Conservation (phyloP, 805 yeast species). For the Cyberlindnera mrakii region DNA sequence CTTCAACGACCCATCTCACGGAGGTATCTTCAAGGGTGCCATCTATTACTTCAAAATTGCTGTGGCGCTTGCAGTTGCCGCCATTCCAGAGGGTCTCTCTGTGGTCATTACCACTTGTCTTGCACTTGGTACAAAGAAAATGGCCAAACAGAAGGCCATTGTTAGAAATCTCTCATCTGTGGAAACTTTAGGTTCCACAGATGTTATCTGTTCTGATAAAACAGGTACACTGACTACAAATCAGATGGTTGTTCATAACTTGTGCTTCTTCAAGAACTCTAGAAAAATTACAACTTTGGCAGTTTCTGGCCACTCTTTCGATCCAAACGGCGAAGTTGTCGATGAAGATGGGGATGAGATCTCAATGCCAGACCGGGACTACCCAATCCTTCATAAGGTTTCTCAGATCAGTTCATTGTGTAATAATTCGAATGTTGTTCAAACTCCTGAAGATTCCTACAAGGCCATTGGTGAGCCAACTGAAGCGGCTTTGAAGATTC, state of each 20-base stretch:
- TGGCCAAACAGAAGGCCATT: conserved; percentile 42
- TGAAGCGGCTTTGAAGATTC: conserved; percentile 46
- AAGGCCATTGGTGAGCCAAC: conserved; percentile 47
- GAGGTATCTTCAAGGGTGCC: conserved; percentile 38
- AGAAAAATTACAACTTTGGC: conserved; percentile 27
- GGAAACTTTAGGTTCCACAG: conserved; percentile 55
- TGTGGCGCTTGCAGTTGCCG: conserved; percentile 45
- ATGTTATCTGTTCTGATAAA: conserved; percentile 40
- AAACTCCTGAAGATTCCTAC: conserved; percentile 27
- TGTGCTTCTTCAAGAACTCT: conserved; percentile 24
- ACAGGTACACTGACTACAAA: conserved; percentile 48
- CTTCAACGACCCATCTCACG: conserved; percentile 37
- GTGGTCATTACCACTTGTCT: conserved; percentile 48
- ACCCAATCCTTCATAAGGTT: conserved; percentile 28
- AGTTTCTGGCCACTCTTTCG: conserved; percentile 32
- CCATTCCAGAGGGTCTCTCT: conserved; percentile 48
- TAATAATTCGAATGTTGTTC: conserved; percentile 29
- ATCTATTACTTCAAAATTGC: conserved; percentile 45
- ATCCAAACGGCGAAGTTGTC: conserved; percentile 24
- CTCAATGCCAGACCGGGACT: conserved; percentile 28
- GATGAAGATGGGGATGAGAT: conserved; percentile 21
- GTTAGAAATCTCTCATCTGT: conserved; percentile 43
- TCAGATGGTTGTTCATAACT: conserved; percentile 39
- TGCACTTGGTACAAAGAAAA: conserved; percentile 42
- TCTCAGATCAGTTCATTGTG: conserved; percentile 30